Conservation (phyloP, 73 alveolate species). For the Durusdinium trenchii region DNA sequence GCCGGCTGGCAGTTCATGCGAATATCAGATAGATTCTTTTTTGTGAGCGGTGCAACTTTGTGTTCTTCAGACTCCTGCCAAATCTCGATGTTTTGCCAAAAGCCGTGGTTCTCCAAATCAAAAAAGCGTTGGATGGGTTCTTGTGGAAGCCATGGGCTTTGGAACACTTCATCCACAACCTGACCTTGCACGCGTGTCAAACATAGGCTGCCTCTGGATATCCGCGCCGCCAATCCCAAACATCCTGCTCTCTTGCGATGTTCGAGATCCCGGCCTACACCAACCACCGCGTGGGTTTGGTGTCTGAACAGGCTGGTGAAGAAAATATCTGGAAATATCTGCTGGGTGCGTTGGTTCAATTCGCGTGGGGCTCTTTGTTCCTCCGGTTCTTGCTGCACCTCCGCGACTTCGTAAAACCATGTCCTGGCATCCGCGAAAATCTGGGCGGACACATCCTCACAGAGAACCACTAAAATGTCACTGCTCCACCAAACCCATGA, state of each 20-base stretch:
- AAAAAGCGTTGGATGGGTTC: not conserved
- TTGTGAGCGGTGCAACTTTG: not conserved
- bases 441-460: not conserved
- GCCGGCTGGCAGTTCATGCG: slow-evolving; percentile 48
- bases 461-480: not conserved
- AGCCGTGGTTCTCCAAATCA: not conserved
- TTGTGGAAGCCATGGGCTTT: not conserved
- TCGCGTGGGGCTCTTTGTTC: not conserved
- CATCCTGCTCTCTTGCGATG: slow-evolving; percentile 27
- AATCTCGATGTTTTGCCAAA: slow-evolving; percentile 52
- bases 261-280: slow-evolving; percentile 20
- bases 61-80: not conserved
- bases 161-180: slow-evolving; percentile 1
- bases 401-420: slow-evolving; percentile 18
- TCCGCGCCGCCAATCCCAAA: slow-evolving; percentile 33
- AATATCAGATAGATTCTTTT: not conserved
- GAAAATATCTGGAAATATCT: not conserved
- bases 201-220: not conserved
- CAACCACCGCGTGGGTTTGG: not conserved
- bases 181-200: not conserved
- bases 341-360: not conserved
- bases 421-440: slow-evolving; percentile 40
- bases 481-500: slow-evolving; percentile 5
- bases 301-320: not conserved
- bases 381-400: not conserved